A percentile compares a stretch with the other conserved stretches of the same genome.
Conservation (phyloP, 208 protist species). For the Crithidia mellificae region DNA sequence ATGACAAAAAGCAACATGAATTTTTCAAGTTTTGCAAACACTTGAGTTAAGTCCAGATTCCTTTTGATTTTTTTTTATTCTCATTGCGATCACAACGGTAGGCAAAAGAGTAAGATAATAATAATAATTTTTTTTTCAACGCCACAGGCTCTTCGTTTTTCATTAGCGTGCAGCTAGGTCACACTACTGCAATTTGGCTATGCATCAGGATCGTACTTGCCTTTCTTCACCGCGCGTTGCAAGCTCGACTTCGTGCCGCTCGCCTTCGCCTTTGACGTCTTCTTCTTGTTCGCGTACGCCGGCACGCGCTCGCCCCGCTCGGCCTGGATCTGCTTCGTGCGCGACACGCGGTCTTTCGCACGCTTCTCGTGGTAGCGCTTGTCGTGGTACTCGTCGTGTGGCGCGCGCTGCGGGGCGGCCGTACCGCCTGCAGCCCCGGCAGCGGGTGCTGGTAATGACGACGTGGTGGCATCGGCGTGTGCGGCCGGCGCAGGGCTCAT, state of each 20-base stretch:
- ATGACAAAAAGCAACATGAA: too few relatives aligned
- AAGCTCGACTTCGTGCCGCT: constrained; percentile 23
- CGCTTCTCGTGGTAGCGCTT: constrained; percentile 71
- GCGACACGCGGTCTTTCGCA: constrained; percentile 44
- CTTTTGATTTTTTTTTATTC: too few relatives aligned
- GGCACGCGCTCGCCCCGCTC: constrained; percentile 28
- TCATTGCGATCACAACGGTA: too few relatives aligned
- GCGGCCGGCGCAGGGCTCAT: constrained; percentile 8
- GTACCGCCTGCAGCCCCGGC: neutral
- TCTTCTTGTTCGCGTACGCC: constrained; percentile 75
- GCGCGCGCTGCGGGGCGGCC: constrained; percentile 11
- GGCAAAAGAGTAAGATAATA: too few relatives aligned
- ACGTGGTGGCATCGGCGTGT: neutral
- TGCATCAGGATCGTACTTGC: constrained; percentile 14
- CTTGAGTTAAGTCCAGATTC: too few relatives aligned
- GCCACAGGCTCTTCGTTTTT: too few relatives aligned
- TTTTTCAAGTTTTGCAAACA: too few relatives aligned
- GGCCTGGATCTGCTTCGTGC: constrained; percentile 51
- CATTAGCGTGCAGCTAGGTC: too few relatives aligned
- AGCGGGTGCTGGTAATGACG: neutral
- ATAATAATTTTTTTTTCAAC: too few relatives aligned
- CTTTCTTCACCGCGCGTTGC: constrained; percentile 25
- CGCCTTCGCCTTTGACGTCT: constrained; percentile 40
- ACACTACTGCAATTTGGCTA: constrained; percentile 13
- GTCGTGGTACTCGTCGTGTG: constrained; percentile 71